These are phyloP conservation scores for Trematosphaeria pertusa DNA, from an alignment of 2,329 filamentous ascomycete species.

Conservation along the genomic window DNA sequence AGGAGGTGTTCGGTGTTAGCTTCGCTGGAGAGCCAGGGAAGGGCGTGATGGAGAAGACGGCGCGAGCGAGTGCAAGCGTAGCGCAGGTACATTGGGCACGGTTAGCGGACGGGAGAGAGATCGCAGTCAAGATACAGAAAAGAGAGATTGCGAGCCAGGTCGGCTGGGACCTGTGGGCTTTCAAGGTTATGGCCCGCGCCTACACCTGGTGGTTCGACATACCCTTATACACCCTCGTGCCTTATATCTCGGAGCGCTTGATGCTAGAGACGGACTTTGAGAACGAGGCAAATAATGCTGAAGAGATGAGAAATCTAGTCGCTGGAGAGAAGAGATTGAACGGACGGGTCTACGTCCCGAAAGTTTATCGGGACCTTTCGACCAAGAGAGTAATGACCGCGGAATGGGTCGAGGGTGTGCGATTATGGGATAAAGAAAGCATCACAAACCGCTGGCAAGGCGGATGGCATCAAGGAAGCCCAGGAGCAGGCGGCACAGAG, in stretches of 20 bases:
- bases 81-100: conserved; percentile 97
- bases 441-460: conserved; percentile 81
- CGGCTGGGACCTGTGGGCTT: conserved; percentile 93
- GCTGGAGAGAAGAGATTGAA: conserved; percentile 76
- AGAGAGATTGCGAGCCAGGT: conserved; percentile 90
- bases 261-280: conserved; percentile 93
- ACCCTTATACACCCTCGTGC: conserved; percentile 89
- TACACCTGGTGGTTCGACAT: conserved; percentile 91
- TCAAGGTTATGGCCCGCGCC: conserved; percentile 83
- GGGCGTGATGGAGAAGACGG: conserved; percentile 74
- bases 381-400: conserved; percentile 87
- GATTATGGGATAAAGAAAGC: conserved; percentile 88
- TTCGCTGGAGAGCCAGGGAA: conserved; percentile 71
- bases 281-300: conserved; percentile 88
- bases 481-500: conserved; percentile 73
- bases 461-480: conserved; percentile 76
- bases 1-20: conserved; percentile 92
- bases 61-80: conserved; percentile 84
- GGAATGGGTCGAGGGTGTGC: conserved; percentile 96
- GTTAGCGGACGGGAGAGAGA: conserved; percentile 83
- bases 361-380: conserved; percentile 81
- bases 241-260: conserved; percentile 91
- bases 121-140: conserved; percentile 97
- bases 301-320: conserved; percentile 81
- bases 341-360: conserved; percentile 85